Evolutionary conservation across 2,329 filamentous ascomycete genomes (phyloP).

Genomic region (Xylaria sp.): DNA sequence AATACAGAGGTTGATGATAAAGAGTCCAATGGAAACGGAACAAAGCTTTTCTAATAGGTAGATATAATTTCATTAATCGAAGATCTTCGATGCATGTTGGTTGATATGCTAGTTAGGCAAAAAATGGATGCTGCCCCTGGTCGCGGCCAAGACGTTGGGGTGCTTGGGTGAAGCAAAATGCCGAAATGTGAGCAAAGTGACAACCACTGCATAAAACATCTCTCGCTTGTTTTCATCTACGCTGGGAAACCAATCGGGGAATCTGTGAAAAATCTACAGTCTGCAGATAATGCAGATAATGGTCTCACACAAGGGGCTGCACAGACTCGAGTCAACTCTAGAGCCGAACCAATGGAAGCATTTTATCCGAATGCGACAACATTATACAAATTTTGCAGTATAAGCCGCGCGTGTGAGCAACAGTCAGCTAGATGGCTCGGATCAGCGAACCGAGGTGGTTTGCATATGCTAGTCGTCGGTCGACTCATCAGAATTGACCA

Average conservation of each 20-base stretch:
- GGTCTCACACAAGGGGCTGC: not conserved
- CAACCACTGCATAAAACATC: not conserved
- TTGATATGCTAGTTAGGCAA: not conserved
- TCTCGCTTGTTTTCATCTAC: conserved; percentile 1
- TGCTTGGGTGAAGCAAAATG: not conserved
- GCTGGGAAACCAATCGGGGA: not conserved
- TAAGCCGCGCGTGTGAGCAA: conserved; percentile 3
- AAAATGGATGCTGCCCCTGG: conserved; percentile 1
- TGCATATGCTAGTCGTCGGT: conserved; percentile 19
- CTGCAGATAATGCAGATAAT: not conserved
- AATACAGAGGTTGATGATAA: not conserved
- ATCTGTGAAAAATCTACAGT: not conserved
- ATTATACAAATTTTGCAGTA: not conserved
- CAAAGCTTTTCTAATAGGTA: conserved; percentile 1
- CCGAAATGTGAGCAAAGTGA: conserved; percentile 4
- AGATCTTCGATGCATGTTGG: not conserved
- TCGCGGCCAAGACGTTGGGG: not conserved
- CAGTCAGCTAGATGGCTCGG: conserved; percentile 10
- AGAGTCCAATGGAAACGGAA: conserved; percentile 3
- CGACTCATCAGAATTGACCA: conserved; percentile 10
- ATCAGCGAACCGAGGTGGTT: conserved; percentile 17
- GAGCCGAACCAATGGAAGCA: not conserved
- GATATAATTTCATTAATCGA: conserved; percentile 16
- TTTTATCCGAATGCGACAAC: conserved; percentile 19
- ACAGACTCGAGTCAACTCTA: not conserved